These are phyloP conservation scores for Phytophthora crassamura DNA, from an alignment of 352 stramenopile species.

Conservation along the genomic window DNA sequence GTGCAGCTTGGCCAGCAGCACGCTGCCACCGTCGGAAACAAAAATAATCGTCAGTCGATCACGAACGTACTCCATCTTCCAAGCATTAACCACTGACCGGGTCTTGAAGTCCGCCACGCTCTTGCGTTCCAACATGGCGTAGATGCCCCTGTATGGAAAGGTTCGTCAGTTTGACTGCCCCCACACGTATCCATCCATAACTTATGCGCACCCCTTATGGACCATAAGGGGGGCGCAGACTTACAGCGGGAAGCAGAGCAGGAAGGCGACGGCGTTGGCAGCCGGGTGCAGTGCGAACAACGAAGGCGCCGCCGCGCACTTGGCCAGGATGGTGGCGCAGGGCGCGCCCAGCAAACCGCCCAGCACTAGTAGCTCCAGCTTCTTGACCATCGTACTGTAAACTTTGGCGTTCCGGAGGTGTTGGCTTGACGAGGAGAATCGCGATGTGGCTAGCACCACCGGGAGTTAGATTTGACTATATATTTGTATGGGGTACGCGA, in stretches of 20 bases:
- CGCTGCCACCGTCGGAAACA: conserved; percentile 13
- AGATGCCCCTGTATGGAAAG: conserved; percentile 45
- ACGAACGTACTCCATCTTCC: not conserved
- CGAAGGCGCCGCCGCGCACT: conserved; percentile 37
- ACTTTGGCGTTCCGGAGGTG: conserved; percentile 6
- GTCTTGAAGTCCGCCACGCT: conserved; percentile 47
- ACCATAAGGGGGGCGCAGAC: not conserved
- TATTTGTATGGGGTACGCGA: conserved; percentile 20
- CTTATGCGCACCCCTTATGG: not conserved
- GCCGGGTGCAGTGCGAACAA: conserved; percentile 72
- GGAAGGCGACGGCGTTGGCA: conserved; percentile 64
- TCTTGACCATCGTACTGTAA: conserved; percentile 48
- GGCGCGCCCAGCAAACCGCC: conserved; percentile 57
- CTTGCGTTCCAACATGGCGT: conserved; percentile 70
- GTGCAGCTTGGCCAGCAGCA: conserved; percentile 57
- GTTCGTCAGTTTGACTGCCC: too few relatives aligned
- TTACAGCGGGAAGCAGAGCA: conserved; percentile 67
- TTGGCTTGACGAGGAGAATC: conserved; percentile 10
- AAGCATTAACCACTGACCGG: conserved; percentile 34
- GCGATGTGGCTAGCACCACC: conserved; percentile 26
- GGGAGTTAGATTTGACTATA: conserved; percentile 8
- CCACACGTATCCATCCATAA: too few relatives aligned
- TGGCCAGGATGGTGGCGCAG: conserved; percentile 51
- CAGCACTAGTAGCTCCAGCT: conserved; percentile 65
- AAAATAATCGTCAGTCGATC: conserved; percentile 9